Evolutionary conservation across 192 early-diverging fungal genomes (phyloP), one percentile per base, ranked within the genome.

Genomic region (Backusella circina): DNA sequence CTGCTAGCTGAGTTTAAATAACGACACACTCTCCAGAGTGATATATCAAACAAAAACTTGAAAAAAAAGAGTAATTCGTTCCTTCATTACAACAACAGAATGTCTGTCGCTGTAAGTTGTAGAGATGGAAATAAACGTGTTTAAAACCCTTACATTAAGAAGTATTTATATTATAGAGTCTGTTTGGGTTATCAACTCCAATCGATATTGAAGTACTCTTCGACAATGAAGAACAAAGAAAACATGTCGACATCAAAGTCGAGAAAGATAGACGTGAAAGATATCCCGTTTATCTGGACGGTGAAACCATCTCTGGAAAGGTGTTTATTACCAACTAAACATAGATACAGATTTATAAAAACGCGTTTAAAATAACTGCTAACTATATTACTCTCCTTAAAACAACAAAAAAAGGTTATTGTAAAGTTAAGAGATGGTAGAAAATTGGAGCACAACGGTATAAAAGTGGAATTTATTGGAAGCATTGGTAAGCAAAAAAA

Each of bases 381-480:
- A 26, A 61, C 54, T 26, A 57, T 26, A 26, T 0, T 16, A 7
- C 31, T 35, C 23, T 68, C 16, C 36, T 26, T 31, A 31, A 65
- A 64, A 64, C n/a, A n/a, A n/a, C n/a, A 65, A 16, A 30, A 41
- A 33, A 8, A 68, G 67, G 81, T 83, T 79, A 80, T 84, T 18
- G 79, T 87, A 95, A 93, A 90, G 93, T 33, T 94, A 21, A 85
- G 84, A 72, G 97, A 99, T 77, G 95, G 94, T n/a, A 98, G 97
- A 82, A 91, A 90, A 73, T 83, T 99, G 64, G 97, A 99, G 80
- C 98, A 99, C 87, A 93, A 96, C 70, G 98, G 98, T 28, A 98
- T 99, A 74, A 99, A 98, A 78, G 93, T 98, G 44, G 96, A 99
- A 83, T 99, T 99, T 84, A 90, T 99, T n/a, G 98, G 98, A 33